phyloP scores from a whole-genome alignment of 306 rosid genomes.

The Vigna angularis region DNA sequence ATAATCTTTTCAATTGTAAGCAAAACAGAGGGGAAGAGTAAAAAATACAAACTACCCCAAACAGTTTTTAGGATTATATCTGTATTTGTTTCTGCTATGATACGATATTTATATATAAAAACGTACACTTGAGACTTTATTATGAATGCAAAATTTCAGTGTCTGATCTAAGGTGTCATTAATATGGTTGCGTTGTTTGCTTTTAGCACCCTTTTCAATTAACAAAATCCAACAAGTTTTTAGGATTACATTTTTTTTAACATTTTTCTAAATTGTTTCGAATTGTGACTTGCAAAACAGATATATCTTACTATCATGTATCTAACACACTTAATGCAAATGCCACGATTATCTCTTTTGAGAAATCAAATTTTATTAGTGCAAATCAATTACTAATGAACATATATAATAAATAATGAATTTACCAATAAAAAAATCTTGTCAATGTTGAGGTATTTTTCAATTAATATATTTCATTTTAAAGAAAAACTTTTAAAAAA shows the following conservation, averaged over 20 bases:
- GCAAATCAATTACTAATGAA: not conserved
- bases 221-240: conserved; percentile 8
- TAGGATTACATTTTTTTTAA: not conserved
- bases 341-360: not conserved
- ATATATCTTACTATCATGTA: not conserved
- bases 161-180: not conserved
- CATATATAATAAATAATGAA: not conserved
- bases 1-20: not conserved
- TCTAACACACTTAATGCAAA: not conserved
- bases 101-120: not conserved
- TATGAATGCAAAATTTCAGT: conserved; percentile 2
- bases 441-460: not conserved
- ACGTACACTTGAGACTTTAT: not conserved
- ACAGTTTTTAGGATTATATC: not conserved
- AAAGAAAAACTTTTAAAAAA: not conserved
- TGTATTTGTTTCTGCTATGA: not conserved
- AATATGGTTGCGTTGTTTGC: not conserved
- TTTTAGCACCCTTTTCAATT: not conserved
- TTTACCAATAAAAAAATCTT: not conserved
- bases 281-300: not conserved
- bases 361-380: not conserved
- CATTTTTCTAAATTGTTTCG: not conserved
- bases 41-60: not conserved
- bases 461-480: not conserved
- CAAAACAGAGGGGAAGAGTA: too few species aligned